Evolutionary conservation across 2,329 filamentous ascomycete species (phyloP).

Genomic region (Fusarium marasasianum): DNA sequence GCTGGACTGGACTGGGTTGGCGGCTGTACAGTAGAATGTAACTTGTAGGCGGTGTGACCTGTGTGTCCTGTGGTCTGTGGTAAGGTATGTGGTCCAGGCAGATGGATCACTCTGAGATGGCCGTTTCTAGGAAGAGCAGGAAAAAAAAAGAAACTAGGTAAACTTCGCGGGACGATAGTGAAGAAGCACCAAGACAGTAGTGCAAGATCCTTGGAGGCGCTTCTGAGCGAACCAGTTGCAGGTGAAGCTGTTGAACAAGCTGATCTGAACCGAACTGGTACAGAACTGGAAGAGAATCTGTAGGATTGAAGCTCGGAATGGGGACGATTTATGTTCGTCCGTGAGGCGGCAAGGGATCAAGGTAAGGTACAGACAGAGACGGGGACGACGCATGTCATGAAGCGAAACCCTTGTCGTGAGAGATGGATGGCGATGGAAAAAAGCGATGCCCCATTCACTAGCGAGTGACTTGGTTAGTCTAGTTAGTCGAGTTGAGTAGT

Average conservation of each 20-base stretch:
- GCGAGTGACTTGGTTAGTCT: not conserved
- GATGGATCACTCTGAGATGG: constrained; percentile 42
- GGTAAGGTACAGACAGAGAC: constrained; percentile 22
- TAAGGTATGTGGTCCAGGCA: constrained; percentile 34
- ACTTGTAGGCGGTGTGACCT: constrained; percentile 44
- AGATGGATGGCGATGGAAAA: constrained; percentile 32
- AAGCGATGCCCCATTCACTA: constrained; percentile 43
- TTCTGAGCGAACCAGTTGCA: constrained; percentile 42
- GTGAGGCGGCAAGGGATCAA: constrained; percentile 42
- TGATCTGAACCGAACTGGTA: constrained; percentile 38
- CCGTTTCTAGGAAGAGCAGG: constrained; percentile 32
- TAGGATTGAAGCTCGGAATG: constrained; percentile 38
- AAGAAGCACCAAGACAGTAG: constrained; percentile 44
- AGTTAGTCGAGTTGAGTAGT: not conserved
- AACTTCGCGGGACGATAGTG: constrained; percentile 35
- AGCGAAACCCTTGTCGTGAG: constrained; percentile 38
- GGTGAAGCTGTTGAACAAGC: constrained; percentile 33
- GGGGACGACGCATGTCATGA: constrained; percentile 39
- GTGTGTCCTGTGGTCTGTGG: constrained; percentile 30
- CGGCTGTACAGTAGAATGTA: not conserved
- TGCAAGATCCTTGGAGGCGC: constrained; percentile 35
- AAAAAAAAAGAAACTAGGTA: constrained; percentile 7
- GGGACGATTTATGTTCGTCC: constrained; percentile 44
- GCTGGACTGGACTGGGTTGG: constrained; percentile 15
- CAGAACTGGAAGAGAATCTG: constrained; percentile 18